These are phyloP conservation scores for Microbotryum scabiosae DNA, from an alignment of 1,284 basidiomycete genomes.

Conservation along the genomic window DNA sequence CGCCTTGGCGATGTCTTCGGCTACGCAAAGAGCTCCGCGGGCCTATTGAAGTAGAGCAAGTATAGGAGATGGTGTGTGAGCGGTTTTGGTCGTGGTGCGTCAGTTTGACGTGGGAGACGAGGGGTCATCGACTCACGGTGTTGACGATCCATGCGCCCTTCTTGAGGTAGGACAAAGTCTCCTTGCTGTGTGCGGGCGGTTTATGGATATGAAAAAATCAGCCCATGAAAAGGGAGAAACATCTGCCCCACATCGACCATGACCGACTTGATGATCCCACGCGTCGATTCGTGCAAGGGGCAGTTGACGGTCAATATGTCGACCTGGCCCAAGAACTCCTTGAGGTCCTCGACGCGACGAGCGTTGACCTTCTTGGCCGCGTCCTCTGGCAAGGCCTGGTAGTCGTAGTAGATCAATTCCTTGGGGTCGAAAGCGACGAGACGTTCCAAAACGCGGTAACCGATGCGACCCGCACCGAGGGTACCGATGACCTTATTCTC, in stretches of 20 bases:
- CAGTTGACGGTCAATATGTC: slow-evolving; percentile 83
- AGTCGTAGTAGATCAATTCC: slow-evolving; percentile 85
- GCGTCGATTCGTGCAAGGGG: slow-evolving; percentile 81
- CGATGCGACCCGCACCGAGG: slow-evolving; percentile 52
- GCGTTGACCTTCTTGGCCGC: slow-evolving; percentile 63
- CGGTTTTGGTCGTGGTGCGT: background rate
- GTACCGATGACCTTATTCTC: slow-evolving; percentile 87
- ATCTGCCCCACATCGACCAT: background rate
- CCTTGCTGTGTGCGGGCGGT: slow-evolving; percentile 45
- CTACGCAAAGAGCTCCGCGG: slow-evolving; percentile 84
- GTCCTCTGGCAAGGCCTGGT: slow-evolving; percentile 65
- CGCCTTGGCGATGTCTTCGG: slow-evolving; percentile 67
- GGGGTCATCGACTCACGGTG: slow-evolving; percentile 25
- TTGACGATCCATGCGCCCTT: slow-evolving; percentile 47
- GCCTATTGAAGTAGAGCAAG: slow-evolving; percentile 41
- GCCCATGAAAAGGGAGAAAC: slow-evolving; percentile 36
- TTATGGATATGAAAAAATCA: too few species aligned
- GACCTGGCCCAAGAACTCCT: slow-evolving; percentile 68
- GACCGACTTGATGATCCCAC: slow-evolving; percentile 52
- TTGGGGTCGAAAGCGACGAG: slow-evolving; percentile 80
- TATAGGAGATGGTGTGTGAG: too few species aligned
- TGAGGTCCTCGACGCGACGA: slow-evolving; percentile 69
- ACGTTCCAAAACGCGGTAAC: slow-evolving; percentile 78
- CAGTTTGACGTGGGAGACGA: background rate
- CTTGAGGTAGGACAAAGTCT: slow-evolving; percentile 83